phyloP scores from a whole-genome alignment of 2,329 filamentous ascomycete species.

The Penicillium glabrum region DNA sequence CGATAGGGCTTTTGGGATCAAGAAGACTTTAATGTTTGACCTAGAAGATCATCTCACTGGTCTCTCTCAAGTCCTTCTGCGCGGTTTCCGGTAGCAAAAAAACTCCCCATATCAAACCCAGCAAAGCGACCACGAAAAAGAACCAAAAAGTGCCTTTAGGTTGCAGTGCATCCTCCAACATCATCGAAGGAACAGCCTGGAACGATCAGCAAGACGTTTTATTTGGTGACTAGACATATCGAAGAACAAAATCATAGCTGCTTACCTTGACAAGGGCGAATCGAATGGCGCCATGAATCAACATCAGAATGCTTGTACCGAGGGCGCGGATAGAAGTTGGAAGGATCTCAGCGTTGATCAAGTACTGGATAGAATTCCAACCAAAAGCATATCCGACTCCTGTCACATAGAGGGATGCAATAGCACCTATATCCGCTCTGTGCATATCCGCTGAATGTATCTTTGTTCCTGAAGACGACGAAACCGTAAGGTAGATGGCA shows the following conservation, averaged over 20 bases:
- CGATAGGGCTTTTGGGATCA: too few relatives aligned
- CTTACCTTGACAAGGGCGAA: background rate
- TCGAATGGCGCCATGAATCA: conserved; percentile 1
- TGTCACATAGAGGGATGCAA: conserved; percentile 1
- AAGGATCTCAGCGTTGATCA: conserved; percentile 4
- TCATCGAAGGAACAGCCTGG: conserved; percentile 1
- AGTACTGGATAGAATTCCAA: conserved; percentile 8
- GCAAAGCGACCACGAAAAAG: background rate
- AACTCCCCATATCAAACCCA: conserved; percentile 1
- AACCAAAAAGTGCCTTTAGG: conserved; percentile 6
- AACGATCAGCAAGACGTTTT: background rate
- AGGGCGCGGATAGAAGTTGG: background rate
- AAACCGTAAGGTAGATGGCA: background rate
- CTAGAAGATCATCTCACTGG: background rate
- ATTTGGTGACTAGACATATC: background rate
- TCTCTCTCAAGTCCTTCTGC: background rate
- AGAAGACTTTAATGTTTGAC: too few relatives aligned
- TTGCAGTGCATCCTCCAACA: background rate
- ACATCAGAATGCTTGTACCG: conserved; percentile 1
- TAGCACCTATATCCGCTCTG: background rate
- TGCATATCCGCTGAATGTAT: background rate
- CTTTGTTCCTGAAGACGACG: background rate
- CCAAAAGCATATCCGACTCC: conserved; percentile 5
- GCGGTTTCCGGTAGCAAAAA: conserved; percentile 3
- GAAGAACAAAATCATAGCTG: background rate